A percentile compares a stretch with the other conserved stretches of the same genome.
Conservation (phyloP, 202 grass and related monocot genomes). For the Sporobolus alterniflorus region DNA sequence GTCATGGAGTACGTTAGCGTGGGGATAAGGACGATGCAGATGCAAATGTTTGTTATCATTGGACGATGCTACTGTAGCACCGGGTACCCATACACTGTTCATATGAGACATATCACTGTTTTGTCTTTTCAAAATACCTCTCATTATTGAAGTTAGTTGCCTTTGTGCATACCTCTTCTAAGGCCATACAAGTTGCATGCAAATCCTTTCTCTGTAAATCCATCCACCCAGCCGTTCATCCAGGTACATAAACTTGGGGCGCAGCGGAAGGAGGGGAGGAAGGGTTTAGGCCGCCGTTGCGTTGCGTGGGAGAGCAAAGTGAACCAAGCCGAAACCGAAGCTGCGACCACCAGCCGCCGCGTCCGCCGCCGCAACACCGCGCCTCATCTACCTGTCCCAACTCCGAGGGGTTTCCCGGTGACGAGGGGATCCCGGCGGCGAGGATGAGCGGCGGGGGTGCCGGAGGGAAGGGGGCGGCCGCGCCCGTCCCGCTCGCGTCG, state of each 20-base stretch:
- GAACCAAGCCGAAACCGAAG: conserved; percentile 56
- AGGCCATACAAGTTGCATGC: neutral
- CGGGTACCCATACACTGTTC: too few relatives aligned
- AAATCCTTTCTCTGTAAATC: conserved; percentile 15
- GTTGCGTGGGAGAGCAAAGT: conserved; percentile 41
- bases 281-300: conserved; percentile 69
- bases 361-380: neutral
- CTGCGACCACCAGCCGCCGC: conserved; percentile 1
- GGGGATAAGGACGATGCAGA: too few relatives aligned
- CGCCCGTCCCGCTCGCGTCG: conserved; percentile 66
- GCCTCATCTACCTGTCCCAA: conserved; percentile 2
- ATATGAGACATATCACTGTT: too few relatives aligned
- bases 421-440: conserved; percentile 42
- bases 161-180: too few relatives aligned
- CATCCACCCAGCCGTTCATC: neutral
- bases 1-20: too few relatives aligned
- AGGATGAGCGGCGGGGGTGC: conserved; percentile 72
- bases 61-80: too few relatives aligned
- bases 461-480: conserved; percentile 53
- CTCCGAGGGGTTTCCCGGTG: conserved; percentile 10
- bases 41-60: too few relatives aligned
- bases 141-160: too few relatives aligned
- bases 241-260: conserved; percentile 50
- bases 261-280: conserved; percentile 26
- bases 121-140: too few relatives aligned